These are phyloP conservation scores for Antitrichia curtipendula DNA, from an alignment of 225 moss, liverwort and hornwort genomes.

Conservation along the genomic window DNA sequence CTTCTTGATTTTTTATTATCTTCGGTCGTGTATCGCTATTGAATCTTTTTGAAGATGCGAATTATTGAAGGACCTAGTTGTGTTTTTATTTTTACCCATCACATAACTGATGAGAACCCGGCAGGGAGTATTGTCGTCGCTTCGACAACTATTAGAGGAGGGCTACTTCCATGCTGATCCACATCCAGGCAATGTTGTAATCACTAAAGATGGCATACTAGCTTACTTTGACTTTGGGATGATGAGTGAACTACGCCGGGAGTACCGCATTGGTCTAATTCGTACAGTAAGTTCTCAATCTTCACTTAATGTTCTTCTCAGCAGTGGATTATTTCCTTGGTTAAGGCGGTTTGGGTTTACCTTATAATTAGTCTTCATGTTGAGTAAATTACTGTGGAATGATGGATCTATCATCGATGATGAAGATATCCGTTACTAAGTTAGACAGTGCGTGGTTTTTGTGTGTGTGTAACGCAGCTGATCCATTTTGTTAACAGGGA, in stretches of 20 bases:
- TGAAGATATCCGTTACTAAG: background rate
- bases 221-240: constrained; percentile 93
- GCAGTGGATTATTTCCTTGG: background rate
- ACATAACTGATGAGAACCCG: background rate
- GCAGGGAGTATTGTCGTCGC: constrained; percentile 77
- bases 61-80: background rate
- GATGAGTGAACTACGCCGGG: constrained; percentile 85
- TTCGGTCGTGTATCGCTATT: background rate
- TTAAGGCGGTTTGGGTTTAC: background rate
- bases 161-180: constrained; percentile 96
- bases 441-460: background rate
- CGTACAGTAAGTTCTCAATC: constrained; percentile 41
- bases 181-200: constrained; percentile 88
- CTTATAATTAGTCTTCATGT: background rate
- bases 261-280: constrained; percentile 77
- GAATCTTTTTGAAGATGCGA: background rate
- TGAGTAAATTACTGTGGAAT: too few species aligned
- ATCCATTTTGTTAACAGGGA: constrained; percentile 93
- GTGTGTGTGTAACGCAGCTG: constrained; percentile 31
- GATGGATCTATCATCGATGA: background rate
- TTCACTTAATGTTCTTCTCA: background rate
- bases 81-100: background rate
- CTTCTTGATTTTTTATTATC: background rate
- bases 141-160: constrained; percentile 77
- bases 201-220: constrained; percentile 65